Base-by-base conservation (phyloP, 2,329 filamentous ascomycete genomes). In the Microdochium paspali region DNA sequence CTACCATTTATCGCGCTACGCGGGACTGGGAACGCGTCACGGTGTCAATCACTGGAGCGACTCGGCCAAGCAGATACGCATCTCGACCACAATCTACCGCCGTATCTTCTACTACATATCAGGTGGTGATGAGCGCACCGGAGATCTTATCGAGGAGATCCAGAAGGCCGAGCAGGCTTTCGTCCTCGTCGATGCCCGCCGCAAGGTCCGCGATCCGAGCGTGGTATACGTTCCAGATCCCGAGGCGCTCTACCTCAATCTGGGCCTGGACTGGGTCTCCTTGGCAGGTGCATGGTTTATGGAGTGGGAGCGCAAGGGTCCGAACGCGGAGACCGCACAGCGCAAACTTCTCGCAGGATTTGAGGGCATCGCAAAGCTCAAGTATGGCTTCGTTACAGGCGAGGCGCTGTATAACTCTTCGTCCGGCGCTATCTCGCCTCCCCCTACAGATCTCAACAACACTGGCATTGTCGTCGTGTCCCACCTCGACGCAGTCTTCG, bases 11-110 rank as follows among this genome's bases (percentile, higher is more conserved):
- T 79, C 80, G 1, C 60, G 68, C 9, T 80, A 70, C 60, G 79
- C 74, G 48, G 79, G 79, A 0, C 68, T 84, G 2, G 80, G 80
- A 1, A 82, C 80, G 0, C 68, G 80, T 3, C 80, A 84, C 50
- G 79, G 79, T 2, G 74, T 84, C 0, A 77, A 81, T 57, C 80
- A 84, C 52, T 84, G 70, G 63, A 60, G 70, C 15, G 80, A 84
- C 54, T 80, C 75, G 46, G 71, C 74, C 0, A 83, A 84, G 56
- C 80, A 84, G 59, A 75, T 73, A 0, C 75, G 80, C 18, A 79
- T 84, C 20, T 77, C 79, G 0, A 71, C 76, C 15, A 71, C 76
- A 0, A 71, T 75, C 31, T 82, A 80, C 54, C 66, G 78, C 7
- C 76, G 76, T 54, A 68, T 71, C 28, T 80, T 76, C 55, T 82